A percentile compares a stretch with the other conserved stretches of the same genome.
Conservation (phyloP, 148 eudicot genomes). For the Polygonum aviculare region DNA sequence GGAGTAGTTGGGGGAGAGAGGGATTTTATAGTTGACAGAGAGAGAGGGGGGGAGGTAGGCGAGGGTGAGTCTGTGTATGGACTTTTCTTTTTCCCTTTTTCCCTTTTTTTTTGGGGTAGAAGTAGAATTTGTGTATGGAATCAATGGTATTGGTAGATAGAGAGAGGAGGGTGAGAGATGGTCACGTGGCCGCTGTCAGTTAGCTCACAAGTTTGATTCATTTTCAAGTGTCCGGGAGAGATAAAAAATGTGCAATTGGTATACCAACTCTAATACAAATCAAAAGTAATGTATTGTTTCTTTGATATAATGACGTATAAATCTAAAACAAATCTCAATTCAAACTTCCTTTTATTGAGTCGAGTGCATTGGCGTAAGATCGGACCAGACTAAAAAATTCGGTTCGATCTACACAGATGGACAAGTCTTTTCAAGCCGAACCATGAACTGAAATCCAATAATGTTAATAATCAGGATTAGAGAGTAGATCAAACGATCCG, state of each 20-base stretch:
- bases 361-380: neutral
- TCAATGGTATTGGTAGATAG: neutral
- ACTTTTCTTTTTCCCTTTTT: no score
- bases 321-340: no score
- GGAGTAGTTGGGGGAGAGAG: constrained; percentile 15
- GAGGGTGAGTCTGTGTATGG: neutral
- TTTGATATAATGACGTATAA: no score
- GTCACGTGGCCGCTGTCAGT: constrained; percentile 23
- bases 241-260: neutral
- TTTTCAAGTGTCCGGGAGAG: neutral
- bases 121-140: no score
- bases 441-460: no score
- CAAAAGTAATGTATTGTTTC: no score
- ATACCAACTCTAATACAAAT: neutral
- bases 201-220: constrained; percentile 16
- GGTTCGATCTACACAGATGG: no score
- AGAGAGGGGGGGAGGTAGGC: neutral
- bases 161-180: neutral
- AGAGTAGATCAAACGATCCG: no score
- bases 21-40: neutral
- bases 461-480: no score
- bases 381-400: no score
- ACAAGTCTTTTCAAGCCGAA: no score
- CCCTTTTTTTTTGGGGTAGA: no score
- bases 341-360: neutral